Evolutionary conservation across 2,329 filamentous ascomycete species (phyloP).

Genomic region (Knufia petricola): DNA sequence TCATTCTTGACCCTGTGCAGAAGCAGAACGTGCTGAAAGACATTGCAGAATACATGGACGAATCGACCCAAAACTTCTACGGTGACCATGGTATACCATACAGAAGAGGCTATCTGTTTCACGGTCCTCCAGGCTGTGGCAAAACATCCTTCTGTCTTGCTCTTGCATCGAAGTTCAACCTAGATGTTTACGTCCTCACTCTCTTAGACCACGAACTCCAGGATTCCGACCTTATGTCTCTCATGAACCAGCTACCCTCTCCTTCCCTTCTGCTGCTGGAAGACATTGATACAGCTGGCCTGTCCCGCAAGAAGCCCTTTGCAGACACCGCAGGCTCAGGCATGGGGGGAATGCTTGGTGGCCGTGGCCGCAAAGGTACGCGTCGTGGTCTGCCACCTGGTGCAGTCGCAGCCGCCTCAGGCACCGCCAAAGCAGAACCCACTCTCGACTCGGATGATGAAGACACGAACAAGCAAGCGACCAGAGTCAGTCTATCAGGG

Average conservation of each 20-base stretch:
- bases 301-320: constrained; percentile 27
- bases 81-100: constrained; percentile 53
- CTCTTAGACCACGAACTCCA: constrained; percentile 52
- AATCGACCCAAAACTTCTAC: constrained; percentile 23
- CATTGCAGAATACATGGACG: constrained; percentile 22
- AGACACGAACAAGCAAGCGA: constrained; percentile 6
- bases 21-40: constrained; percentile 18
- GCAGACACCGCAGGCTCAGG: constrained; percentile 5
- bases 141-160: constrained; percentile 63
- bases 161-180: constrained; percentile 55
- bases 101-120: constrained; percentile 66
- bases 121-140: constrained; percentile 61
- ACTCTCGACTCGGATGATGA: constrained; percentile 17
- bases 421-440: not conserved
- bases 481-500: constrained; percentile 60
- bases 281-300: constrained; percentile 58
- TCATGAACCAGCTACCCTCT: constrained; percentile 54
- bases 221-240: constrained; percentile 50
- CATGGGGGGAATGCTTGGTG: not conserved
- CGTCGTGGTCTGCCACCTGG: constrained; percentile 7
- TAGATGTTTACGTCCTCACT: constrained; percentile 58
- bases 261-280: constrained; percentile 59
- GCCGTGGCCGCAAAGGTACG: not conserved
- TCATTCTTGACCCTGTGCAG: constrained; percentile 19
- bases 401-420: constrained; percentile 5